Conservation (phyloP, 108 stramenopile species). For the Pseudonitzschia multistriata region DNA sequence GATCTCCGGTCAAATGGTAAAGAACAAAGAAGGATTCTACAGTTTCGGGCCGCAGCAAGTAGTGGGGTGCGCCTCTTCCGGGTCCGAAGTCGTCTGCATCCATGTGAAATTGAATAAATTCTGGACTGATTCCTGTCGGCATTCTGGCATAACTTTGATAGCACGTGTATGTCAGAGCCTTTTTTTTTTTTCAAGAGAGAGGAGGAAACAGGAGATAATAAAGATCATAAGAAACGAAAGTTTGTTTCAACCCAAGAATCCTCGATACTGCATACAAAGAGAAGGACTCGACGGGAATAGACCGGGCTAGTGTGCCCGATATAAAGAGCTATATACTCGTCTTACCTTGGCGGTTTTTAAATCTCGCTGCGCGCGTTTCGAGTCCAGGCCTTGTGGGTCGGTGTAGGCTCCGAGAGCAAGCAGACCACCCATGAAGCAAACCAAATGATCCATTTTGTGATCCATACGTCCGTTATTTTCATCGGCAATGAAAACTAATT, state of each 20-base stretch:
- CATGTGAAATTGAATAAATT: conserved; percentile 66
- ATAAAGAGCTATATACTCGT: neutral
- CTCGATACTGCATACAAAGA: neutral
- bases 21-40: conserved; percentile 76
- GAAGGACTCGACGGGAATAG: no score
- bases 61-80: conserved; percentile 62
- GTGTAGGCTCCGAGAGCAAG: conserved; percentile 90
- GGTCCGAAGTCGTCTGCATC: conserved; percentile 66
- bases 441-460: conserved; percentile 92
- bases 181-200: conserved; percentile 8
- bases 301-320: no score
- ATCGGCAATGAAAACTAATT: conserved; percentile 84
- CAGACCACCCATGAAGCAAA: conserved; percentile 93
- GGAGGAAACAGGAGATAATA: conserved; percentile 2
- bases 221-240: neutral
- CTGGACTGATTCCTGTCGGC: conserved; percentile 89
- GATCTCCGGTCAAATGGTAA: conserved; percentile 86
- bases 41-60: conserved; percentile 91
- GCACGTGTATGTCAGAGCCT: conserved; percentile 93
- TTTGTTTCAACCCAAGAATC: neutral
- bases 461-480: conserved; percentile 39
- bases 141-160: conserved; percentile 90
- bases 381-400: conserved; percentile 61
- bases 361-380: conserved; percentile 77
- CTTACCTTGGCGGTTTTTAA: conserved; percentile 62